A percentile compares a stretch with the other conserved stretches of the same genome.
Conservation (phyloP, 2,329 filamentous ascomycete species). For the Fusarium nisikadoi region DNA sequence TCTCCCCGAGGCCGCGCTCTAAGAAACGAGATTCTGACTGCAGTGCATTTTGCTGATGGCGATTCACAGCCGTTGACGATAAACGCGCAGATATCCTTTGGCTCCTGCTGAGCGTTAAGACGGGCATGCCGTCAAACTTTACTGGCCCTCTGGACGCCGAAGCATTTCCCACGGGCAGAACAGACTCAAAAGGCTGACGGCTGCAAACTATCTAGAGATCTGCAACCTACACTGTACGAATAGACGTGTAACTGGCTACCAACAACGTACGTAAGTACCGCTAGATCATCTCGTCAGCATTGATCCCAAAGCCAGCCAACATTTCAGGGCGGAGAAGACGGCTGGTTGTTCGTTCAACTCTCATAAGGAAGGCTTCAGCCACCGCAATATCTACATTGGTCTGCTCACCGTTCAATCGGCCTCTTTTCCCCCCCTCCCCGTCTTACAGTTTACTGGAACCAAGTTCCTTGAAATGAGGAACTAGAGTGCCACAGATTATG, state of each 20-base stretch:
- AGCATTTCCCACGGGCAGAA: background rate
- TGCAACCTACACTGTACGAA: slow-evolving; percentile 3
- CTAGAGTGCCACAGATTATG: slow-evolving; percentile 34
- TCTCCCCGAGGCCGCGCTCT: too few species aligned
- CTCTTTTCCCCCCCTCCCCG: slow-evolving; percentile 20
- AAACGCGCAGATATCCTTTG: slow-evolving; percentile 1
- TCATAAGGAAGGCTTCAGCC: slow-evolving; percentile 26
- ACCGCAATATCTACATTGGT: slow-evolving; percentile 4
- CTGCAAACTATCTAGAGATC: slow-evolving; percentile 4
- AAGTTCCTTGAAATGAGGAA: slow-evolving; percentile 18
- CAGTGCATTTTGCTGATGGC: background rate
- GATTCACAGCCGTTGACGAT: background rate
- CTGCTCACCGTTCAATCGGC: slow-evolving; percentile 32
- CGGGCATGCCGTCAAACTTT: slow-evolving; percentile 30
- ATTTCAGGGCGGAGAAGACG: slow-evolving; percentile 20
- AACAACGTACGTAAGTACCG: background rate
- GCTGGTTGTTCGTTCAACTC: slow-evolving; percentile 9
- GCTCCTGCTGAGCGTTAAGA: slow-evolving; percentile 16
- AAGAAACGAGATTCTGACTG: slow-evolving; percentile 26
- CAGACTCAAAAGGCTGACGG: slow-evolving; percentile 9
- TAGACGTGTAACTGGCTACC: background rate
- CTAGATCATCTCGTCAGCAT: slow-evolving; percentile 29
- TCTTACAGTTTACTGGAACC: slow-evolving; percentile 5
- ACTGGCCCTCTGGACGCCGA: slow-evolving; percentile 15
- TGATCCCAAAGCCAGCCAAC: slow-evolving; percentile 1